Conservation (phyloP, 345 rosid genomes). For the Brassica rapa region DNA sequence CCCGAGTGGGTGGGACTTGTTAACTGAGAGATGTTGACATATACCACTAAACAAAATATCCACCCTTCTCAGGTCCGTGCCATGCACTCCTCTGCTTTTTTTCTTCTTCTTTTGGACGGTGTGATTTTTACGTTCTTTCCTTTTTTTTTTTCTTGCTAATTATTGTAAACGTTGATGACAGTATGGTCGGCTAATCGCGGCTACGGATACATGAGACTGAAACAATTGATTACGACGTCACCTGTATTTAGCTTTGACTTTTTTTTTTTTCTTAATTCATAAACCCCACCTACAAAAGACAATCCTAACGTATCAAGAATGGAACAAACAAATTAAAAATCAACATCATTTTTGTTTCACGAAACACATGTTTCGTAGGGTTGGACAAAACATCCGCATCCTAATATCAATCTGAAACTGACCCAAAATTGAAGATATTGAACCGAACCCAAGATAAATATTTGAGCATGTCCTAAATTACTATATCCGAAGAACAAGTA, state of each 20-base stretch:
- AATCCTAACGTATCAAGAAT: slow-evolving; percentile 19
- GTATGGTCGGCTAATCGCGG: slow-evolving; percentile 40
- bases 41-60: slow-evolving; percentile 31
- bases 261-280: not conserved
- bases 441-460: no score
- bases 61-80: slow-evolving; percentile 3
- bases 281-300: not conserved
- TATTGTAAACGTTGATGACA: slow-evolving; percentile 6
- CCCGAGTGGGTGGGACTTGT: not conserved
- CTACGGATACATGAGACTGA: slow-evolving; percentile 29
- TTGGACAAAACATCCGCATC: no score
- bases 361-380: not conserved
- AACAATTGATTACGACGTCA: slow-evolving; percentile 25
- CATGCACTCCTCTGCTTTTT: slow-evolving; percentile 5
- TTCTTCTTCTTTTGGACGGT: slow-evolving; percentile 30
- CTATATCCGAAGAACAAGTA: no score
- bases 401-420: no score
- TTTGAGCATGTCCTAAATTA: no score
- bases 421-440: no score
- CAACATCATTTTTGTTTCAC: not conserved
- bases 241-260: slow-evolving; percentile 26
- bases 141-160: not conserved
- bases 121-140: slow-evolving; percentile 6
- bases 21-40: slow-evolving; percentile 25
- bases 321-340: not conserved